Evolutionary conservation across 177 flowering plant genomes (phyloP).

Genomic region (Vitis hybrid): DNA sequence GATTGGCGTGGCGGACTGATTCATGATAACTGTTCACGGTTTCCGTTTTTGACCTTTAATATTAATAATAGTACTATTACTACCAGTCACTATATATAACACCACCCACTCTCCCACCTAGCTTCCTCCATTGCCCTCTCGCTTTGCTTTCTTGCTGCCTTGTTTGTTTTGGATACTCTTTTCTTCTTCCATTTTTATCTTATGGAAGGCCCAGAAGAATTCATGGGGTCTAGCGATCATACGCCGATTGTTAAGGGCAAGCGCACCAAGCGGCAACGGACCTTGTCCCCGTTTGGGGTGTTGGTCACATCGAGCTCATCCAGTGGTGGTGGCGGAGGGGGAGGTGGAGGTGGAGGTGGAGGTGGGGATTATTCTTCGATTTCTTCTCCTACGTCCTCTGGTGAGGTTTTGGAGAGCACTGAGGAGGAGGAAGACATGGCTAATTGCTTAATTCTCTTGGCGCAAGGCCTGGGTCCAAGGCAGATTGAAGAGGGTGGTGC

Average conservation of each 20-base stretch:
- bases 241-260: constrained; percentile 8
- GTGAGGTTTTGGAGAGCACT: constrained; percentile 4
- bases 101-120: background rate
- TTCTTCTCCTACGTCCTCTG: background rate
- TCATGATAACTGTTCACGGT: constrained; percentile 12
- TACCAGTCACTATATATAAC: constrained; percentile 13
- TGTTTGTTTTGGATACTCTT: background rate
- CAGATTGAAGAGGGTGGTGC: background rate
- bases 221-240: constrained; percentile 2
- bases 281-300: background rate
- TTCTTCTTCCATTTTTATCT: background rate
- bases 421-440: constrained; percentile 38
- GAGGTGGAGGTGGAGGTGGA: background rate
- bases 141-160: constrained; percentile 1
- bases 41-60: background rate
- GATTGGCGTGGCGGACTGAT: background rate
- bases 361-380: background rate
- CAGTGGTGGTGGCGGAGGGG: constrained; percentile 11
- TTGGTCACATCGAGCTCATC: constrained; percentile 14
- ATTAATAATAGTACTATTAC: too few species aligned
- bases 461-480: constrained; percentile 13
- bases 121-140: background rate
- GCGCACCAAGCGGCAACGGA: constrained; percentile 16
- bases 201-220: constrained; percentile 5
- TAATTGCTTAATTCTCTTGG: constrained; percentile 28